Conservation (phyloP, 2,329 filamentous ascomycete genomes). For the Aphanocladium album region DNA sequence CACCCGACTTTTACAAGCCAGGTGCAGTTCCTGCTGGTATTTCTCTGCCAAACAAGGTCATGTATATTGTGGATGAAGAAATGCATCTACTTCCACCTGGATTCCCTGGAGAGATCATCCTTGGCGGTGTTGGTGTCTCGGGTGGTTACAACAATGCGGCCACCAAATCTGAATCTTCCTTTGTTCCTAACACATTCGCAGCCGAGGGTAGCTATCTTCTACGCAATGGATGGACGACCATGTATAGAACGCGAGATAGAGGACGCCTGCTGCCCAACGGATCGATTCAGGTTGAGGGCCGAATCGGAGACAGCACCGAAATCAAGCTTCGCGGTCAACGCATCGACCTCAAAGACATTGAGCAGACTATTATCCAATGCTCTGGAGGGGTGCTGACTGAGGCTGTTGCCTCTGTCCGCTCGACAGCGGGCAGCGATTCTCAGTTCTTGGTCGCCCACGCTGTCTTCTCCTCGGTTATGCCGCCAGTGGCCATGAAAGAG, state of each 20-base stretch:
- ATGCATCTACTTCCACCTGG: conserved; percentile 32
- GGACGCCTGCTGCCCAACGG: conserved; percentile 28
- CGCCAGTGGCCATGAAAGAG: too few species aligned
- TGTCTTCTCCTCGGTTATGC: too few species aligned
- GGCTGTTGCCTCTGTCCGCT: too few species aligned
- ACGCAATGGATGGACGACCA: neutral
- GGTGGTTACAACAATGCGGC: conserved; percentile 30
- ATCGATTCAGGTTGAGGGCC: conserved; percentile 27
- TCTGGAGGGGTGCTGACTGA: too few species aligned
- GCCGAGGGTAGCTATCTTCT: too few species aligned
- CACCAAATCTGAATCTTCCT: neutral
- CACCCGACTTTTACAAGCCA: neutral
- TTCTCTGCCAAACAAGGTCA: conserved; percentile 21
- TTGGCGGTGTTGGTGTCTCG: conserved; percentile 26
- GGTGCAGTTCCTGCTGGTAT: neutral
- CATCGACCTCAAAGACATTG: conserved; percentile 40
- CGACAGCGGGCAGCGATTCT: too few species aligned
- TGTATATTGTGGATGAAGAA: conserved; percentile 34
- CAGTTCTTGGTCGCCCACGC: too few species aligned
- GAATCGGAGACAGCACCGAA: conserved; percentile 34
- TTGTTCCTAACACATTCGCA: neutral
- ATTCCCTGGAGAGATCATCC: conserved; percentile 25
- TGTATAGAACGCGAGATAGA: conserved; percentile 33
- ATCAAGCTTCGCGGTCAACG: conserved; percentile 39
- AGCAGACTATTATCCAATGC: conserved; percentile 17